phyloP scores from a whole-genome alignment of 2,329 filamentous ascomycete species.

The Trichophyton benhamiae region DNA sequence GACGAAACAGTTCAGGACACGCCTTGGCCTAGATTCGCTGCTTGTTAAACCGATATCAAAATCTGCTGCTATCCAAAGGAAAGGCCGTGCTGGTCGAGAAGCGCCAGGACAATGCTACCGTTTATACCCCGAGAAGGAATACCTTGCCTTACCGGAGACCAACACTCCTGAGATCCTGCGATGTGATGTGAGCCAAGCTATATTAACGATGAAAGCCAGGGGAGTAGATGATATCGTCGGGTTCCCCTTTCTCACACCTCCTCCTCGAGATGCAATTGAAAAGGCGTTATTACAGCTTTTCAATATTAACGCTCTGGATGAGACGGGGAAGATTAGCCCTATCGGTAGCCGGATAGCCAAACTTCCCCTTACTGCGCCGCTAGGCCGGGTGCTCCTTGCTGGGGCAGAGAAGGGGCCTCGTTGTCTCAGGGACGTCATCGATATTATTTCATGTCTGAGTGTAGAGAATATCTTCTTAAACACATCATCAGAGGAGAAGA shows the following conservation, averaged over 20 bases:
- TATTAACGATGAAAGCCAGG: conserved; percentile 86
- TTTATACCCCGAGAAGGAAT: conserved; percentile 72
- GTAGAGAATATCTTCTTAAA: conserved; percentile 54
- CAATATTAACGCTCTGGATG: conserved; percentile 61
- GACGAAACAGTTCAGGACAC: conserved; percentile 76
- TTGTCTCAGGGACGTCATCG: conserved; percentile 71
- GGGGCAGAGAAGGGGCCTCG: conserved; percentile 57
- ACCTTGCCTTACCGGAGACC: conserved; percentile 54
- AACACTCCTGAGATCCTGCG: conserved; percentile 82
- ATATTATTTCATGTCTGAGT: conserved; percentile 60
- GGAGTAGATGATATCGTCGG: conserved; percentile 68
- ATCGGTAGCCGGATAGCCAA: conserved; percentile 65
- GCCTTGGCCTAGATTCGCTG: conserved; percentile 78
- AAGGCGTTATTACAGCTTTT: conserved; percentile 72
- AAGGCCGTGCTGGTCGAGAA: conserved; percentile 87
- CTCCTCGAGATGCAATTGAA: conserved; percentile 63
- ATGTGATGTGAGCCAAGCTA: conserved; percentile 72
- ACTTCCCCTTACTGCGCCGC: conserved; percentile 68
- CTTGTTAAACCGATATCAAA: conserved; percentile 83
- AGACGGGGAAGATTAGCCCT: conserved; percentile 59
- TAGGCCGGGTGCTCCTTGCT: conserved; percentile 72
- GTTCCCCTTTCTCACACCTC: conserved; percentile 77
- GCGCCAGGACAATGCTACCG: conserved; percentile 80
- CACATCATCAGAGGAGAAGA: conserved; percentile 47
- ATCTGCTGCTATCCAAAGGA: conserved; percentile 81